Base-by-base conservation (phyloP, 345 rosid genomes). In the Camelina sativa region DNA sequence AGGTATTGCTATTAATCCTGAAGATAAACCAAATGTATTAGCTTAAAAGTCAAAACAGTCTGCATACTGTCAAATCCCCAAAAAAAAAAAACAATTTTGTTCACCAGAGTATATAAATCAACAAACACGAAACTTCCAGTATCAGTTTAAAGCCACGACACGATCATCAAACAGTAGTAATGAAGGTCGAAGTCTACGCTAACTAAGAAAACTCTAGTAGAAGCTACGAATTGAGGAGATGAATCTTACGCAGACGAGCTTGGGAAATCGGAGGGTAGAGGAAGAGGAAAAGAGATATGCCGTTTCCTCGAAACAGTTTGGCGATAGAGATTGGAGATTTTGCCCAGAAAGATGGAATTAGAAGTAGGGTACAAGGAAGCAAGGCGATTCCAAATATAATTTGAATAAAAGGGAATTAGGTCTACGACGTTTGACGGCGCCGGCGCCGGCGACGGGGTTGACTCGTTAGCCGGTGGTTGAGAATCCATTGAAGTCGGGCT, bases 281-380 rank as follows among this genome's bases (percentile, higher is more conserved):
- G 98, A 71, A 93, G 79, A 8, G 96, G 98, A 12, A 89, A 88
- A 7, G 89, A 96, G 23, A 91, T 71, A 52, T 67, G 78, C 32
- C 87, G 93, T 60, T 69, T 81, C 7, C 82, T 75, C 16, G 80
- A 73, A 40, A 76, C 41, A 6, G 73, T 55, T 79, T 75, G 93
- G 83, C 84, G 79, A 81, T 64, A 79, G 41, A 89, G 81, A 76
- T 51, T 54, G 0, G 89, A 80, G 73, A 93, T 68, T 84, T 83
- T 93, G 28, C 82, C 69, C 50, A 86, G 79, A 65, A 87, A 44
- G 67, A 65, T 73, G 25, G 81, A 78, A 55, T 69, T 58, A 2
- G 84, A 63, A 50, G 81, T 62, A 35, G 83, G 82, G 55, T 83
- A 40, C 67, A 87, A 62, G 55, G 85, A 20, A 79, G 86, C 11